phyloP scores from a whole-genome alignment of 495 filamentous ascomycete genomes.

The Lasiosphaeriaceae sp. region DNA sequence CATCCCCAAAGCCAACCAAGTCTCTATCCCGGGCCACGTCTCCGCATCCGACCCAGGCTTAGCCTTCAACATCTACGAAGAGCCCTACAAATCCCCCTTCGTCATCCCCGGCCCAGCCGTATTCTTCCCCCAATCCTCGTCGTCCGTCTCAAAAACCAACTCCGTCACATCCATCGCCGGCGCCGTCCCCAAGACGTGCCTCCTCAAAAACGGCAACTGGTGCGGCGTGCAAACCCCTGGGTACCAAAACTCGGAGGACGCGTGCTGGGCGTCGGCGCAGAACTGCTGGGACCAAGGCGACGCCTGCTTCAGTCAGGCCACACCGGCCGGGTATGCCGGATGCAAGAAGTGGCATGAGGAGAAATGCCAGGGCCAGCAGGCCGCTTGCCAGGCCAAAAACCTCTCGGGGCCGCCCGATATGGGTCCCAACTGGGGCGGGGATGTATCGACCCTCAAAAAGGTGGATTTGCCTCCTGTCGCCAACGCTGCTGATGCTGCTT shows the following conservation, averaged over 20 bases:
- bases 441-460: constrained; percentile 12
- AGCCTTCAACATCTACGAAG: constrained; percentile 58
- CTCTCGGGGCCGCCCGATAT: constrained; percentile 58
- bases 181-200: constrained; percentile 47
- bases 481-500: background rate
- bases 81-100: constrained; percentile 43
- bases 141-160: constrained; percentile 4
- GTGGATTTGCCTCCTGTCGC: constrained; percentile 7
- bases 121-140: constrained; percentile 34
- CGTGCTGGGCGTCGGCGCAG: background rate
- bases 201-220: constrained; percentile 69
- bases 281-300: constrained; percentile 61
- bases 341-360: constrained; percentile 55
- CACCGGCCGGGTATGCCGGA: constrained; percentile 51
- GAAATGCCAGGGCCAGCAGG: constrained; percentile 53
- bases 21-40: constrained; percentile 64
- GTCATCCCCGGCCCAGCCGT: constrained; percentile 54
- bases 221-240: constrained; percentile 54
- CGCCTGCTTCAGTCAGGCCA: constrained; percentile 53
- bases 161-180: constrained; percentile 33
- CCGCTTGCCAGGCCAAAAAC: constrained; percentile 42
- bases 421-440: constrained; percentile 38
- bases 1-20: constrained; percentile 40
- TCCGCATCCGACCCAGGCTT: constrained; percentile 47
- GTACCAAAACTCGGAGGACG: constrained; percentile 42